phyloP scores from a whole-genome alignment of 1,284 basidiomycete genomes.

The Somion occarium region DNA sequence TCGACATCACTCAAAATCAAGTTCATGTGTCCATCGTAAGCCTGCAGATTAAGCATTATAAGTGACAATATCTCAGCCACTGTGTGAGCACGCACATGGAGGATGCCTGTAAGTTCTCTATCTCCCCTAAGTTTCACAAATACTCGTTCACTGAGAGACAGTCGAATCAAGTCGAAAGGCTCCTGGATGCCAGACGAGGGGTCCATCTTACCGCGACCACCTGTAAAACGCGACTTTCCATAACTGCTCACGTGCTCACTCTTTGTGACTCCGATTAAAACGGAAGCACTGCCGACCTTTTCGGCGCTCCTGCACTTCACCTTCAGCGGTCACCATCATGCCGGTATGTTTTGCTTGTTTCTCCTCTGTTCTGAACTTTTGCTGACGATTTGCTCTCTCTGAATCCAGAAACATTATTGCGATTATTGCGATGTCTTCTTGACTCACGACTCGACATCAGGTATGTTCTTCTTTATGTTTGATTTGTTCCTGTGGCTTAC shows the following conservation, averaged over 20 bases:
- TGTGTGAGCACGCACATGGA: conserved; percentile 67
- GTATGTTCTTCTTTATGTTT: conserved; percentile 32
- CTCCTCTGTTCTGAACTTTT: background rate
- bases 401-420: conserved; percentile 75
- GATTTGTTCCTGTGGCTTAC: conserved; percentile 12
- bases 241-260: conserved; percentile 17
- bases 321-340: conserved; percentile 32
- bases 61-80: conserved; percentile 1
- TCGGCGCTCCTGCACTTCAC: background rate
- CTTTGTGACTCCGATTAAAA: conserved; percentile 20
- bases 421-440: conserved; percentile 92
- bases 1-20: conserved; percentile 96
- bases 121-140: conserved; percentile 96
- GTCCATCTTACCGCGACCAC: conserved; percentile 48
- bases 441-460: conserved; percentile 87
- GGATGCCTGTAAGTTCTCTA: conserved; percentile 85
- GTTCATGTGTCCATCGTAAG: conserved; percentile 99
- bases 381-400: conserved; percentile 3
- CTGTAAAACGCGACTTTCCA: conserved; percentile 5
- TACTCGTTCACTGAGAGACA: conserved; percentile 95
- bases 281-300: conserved; percentile 4
- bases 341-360: conserved; percentile 37
- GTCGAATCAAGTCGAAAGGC: conserved; percentile 96
- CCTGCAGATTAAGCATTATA: conserved; percentile 45
- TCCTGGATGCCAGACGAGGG: conserved; percentile 81